These are phyloP conservation scores for Exophiala spinifera DNA, from an alignment of 2,329 filamentous ascomycete genomes.

Conservation along the genomic window DNA sequence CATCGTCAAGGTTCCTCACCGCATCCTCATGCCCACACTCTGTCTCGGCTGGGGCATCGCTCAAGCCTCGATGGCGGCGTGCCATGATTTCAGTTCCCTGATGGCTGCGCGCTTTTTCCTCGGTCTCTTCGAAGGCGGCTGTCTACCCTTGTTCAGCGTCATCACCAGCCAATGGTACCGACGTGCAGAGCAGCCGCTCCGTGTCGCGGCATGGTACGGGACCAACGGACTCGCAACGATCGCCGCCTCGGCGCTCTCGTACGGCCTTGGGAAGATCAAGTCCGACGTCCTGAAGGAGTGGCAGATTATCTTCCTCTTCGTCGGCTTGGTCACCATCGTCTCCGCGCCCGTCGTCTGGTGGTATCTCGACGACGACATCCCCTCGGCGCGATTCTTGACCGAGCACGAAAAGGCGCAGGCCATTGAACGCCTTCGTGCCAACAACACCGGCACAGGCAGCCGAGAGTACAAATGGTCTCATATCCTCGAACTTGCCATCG, in stretches of 20 bases:
- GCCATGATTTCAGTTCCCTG: conserved; percentile 46
- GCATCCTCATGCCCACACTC: conserved; percentile 53
- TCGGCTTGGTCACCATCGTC: conserved; percentile 58
- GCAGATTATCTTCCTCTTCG: conserved; percentile 62
- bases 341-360: conserved; percentile 59
- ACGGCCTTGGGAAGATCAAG: conserved; percentile 55
- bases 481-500: conserved; percentile 41
- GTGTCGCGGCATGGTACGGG: conserved; percentile 65
- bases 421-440: conserved; percentile 50
- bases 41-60: conserved; percentile 50
- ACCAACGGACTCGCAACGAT: conserved; percentile 60
- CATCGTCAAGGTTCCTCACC: conserved; percentile 60
- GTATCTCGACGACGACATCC: conserved; percentile 59
- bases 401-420: conserved; percentile 47
- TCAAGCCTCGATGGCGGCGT: conserved; percentile 48
- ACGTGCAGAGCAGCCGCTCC: conserved; percentile 58
- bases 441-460: conserved; percentile 47
- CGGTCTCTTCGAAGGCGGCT: conserved; percentile 53
- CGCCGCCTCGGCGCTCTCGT: conserved; percentile 55
- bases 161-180: conserved; percentile 49
- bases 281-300: conserved; percentile 44
- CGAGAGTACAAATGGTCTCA: conserved; percentile 48
- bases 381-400: conserved; percentile 49
- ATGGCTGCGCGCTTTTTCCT: conserved; percentile 53
- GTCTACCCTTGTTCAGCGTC: conserved; percentile 44